Conservation (phyloP, 768 basidiomycete species). For the Leccinum subtestaceum region DNA sequence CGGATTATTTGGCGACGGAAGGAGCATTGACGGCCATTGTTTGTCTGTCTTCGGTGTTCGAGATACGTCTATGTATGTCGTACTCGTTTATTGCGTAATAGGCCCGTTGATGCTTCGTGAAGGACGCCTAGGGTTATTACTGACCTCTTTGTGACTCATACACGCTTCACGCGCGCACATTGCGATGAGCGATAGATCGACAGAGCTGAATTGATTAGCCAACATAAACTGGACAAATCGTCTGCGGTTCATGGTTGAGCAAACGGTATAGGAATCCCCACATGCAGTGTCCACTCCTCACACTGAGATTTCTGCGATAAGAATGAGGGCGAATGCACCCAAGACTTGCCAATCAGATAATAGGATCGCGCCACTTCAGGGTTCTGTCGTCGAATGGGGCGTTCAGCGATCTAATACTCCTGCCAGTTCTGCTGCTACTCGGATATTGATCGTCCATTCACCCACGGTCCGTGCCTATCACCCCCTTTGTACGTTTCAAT, state of each 20-base stretch:
- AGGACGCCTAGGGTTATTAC: background rate
- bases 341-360: background rate
- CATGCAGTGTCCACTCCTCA: too few species aligned
- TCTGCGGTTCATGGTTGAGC: background rate
- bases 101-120: background rate
- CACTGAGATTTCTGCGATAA: background rate
- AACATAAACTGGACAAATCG: background rate
- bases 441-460: background rate
- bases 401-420: background rate
- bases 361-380: background rate
- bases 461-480: too few species aligned
- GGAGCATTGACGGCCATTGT: slow-evolving; percentile 19
- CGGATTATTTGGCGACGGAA: slow-evolving; percentile 25
- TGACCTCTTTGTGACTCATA: background rate
- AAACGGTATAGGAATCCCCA: background rate
- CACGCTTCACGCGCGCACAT: background rate
- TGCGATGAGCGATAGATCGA: background rate
- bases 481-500: background rate
- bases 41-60: background rate
- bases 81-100: background rate
- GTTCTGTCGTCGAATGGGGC: background rate
- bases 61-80: background rate
- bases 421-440: background rate
- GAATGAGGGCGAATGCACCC: background rate
- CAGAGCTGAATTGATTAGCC: background rate